Evolutionary conservation across 2,329 filamentous ascomycete genomes (phyloP), one percentile per base, ranked within the genome.

Genomic region (Plectosphaerella plurivora): DNA sequence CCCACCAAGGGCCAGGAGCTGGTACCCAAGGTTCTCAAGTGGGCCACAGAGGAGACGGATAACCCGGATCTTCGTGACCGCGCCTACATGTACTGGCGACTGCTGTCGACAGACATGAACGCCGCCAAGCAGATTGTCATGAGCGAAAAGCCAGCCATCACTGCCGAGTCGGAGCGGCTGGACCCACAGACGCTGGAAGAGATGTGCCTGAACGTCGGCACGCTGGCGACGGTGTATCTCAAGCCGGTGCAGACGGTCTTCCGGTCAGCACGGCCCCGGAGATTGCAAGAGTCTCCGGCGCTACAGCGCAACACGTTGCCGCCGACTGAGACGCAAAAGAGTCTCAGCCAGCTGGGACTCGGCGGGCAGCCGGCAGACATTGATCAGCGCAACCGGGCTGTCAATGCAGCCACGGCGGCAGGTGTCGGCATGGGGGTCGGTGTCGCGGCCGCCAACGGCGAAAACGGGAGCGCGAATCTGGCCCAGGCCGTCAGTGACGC

Each of bases 31-130:
- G 93, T 97, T 3, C 77, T 99, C 49, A 97, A 97, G 71, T 97
- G 94, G 93, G 95, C 94, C 5, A 99, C 94, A 0, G 94, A 97
- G 68, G 94, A 97, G 68, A 97, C 93, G n/a, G 94, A 99, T 66
- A 97, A 99, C 69, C 94, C 94, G 0, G 94, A 99, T 70, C 82
- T 99, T 25, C 86, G 94, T 57, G 94, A 99, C 69, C 84, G 94
- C 71, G 94, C 94, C 52, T 99, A 97, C 66, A 91, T 97, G 41
- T 99, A 99, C 76, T 99, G 94, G 94, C 89, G 94, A 5, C 80
- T 99, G 14, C 79, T 99, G 2, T 96, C 91, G 2, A 95, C 91
- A 0, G 92, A 97, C 67, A 93, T 96, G 60, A 85, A 87, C 48
- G 84, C 88, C 0, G 94, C 94, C 2, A 94, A 89, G 66, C 77